Base-by-base conservation (phyloP, 352 stramenopile species). In the Phytophthora fragariaefolia region DNA sequence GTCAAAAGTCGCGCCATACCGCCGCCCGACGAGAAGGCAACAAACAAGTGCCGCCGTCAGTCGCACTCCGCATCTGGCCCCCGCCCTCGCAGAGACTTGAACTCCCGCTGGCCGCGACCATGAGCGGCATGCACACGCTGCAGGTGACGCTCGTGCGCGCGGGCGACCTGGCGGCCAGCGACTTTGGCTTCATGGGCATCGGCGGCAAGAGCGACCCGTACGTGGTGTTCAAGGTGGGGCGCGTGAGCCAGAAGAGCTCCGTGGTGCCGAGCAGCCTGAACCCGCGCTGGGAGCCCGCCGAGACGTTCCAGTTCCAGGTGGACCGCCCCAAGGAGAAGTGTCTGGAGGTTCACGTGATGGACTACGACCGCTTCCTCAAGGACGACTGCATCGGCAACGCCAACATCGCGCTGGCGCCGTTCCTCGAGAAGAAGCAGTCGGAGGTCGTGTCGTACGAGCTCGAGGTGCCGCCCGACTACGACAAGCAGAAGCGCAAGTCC, bases 191-290 rank as follows among this genome's bases (percentile, higher is more conserved):
- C 66, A 77, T 90, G 69, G 82, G 79, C 18, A 83, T 92, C 17
- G 83, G 81, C 47, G 83, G 83, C 61, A 90, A 92, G 68, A 90
- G 81, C 58, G 83, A 92, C 71, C 83, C 83, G 64, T 92, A 92
- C 67, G 80, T 92, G 52, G 58, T 82, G 22, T 75, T 92, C 58
- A 85, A 89, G 45, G 53, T 90, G 42, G 82, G 76, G 3, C 70
- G 69, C 53, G 56, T 76, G 42, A 66, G 64, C 36, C 74, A 85
- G 24, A 89, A 89, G 65, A 87, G 74, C 47, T 85, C 80, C 28
- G 74, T 84, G 9, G 58, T 90, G 20, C 62, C 45, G 15, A 73
- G 63, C 49, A 74, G 69, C 30, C 63, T 92, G 30, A 87, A 88
- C 57, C 83, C 83, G 26, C 71, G 66, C 12, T 92, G 83, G 83